Evolutionary conservation across 441 rosid species (phyloP).

Genomic region (Aquilaria agallochum): DNA sequence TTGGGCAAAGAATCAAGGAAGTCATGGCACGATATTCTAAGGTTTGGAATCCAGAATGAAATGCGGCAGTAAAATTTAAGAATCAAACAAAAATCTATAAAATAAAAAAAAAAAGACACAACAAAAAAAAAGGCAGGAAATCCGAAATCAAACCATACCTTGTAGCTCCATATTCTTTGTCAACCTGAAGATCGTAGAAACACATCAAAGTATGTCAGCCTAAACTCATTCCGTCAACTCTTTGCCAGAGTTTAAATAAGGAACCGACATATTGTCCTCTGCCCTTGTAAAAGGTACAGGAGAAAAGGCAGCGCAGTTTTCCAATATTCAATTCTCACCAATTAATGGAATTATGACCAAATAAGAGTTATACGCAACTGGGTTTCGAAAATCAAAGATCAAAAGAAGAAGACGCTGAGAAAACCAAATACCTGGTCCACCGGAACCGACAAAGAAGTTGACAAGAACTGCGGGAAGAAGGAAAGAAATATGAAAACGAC

Average conservation of each 20-base stretch:
- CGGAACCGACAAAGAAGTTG: constrained; percentile 20
- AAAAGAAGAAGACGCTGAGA: constrained; percentile 1
- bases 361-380: too few species aligned
- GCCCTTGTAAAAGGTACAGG: too few species aligned
- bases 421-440: constrained; percentile 16
- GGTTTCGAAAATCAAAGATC: background rate
- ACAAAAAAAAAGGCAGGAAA: background rate
- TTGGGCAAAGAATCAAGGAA: too few species aligned
- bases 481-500: constrained; percentile 20
- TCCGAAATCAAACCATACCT: constrained; percentile 25
- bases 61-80: too few species aligned
- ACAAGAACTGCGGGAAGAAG: constrained; percentile 9
- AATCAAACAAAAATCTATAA: background rate
- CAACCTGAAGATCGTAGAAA: constrained; percentile 32
- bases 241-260: too few species aligned
- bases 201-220: background rate
- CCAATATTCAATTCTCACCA: too few species aligned
- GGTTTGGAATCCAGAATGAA: too few species aligned
- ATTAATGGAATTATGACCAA: too few species aligned
- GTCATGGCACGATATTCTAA: too few species aligned
- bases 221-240: too few species aligned
- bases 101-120: background rate
- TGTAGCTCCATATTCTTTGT: constrained; percentile 25
- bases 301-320: too few species aligned
- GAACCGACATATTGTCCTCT: too few species aligned